Base-by-base conservation (phyloP, 2,329 filamentous ascomycete genomes). In the Venturia pyrina region DNA sequence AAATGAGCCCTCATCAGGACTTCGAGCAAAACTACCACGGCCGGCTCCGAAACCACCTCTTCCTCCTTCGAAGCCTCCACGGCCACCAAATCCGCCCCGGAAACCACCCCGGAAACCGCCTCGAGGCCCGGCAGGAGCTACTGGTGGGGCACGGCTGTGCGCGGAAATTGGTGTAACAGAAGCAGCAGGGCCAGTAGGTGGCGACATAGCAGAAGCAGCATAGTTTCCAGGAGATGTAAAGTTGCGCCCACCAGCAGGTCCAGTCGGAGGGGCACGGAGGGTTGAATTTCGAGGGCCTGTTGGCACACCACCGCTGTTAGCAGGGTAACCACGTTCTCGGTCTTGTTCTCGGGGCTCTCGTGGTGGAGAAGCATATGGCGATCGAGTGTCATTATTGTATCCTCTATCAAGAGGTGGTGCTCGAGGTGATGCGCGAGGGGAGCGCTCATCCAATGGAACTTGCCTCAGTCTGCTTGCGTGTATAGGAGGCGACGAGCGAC, bases 401-500 rank as follows among this genome's bases (percentile, higher is more conserved):
- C 53, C 28, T 59, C 28, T 59, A 59, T 59, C 32, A 19, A n/a
- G 28, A n/a, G 53, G 53, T 19, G 32, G 32, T n/a, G 53, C 53
- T n/a, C 53, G 53, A 34, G 68, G 21, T 71, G 71, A 40, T 19
- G 32, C 53, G 3, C 53, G 53, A 37, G 68, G 28, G 71, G 71
- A 43, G 72, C 71, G 37, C 32, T 66, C 69, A 21, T 59, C 53
- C 19, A 59, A 37, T 32, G 53, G 53, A 48, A 77, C 72, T 21
- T 80, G 71, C 61, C 77, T 79, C 62, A 78, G 72, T 69, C 83
- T 79, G 69, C 85, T 86, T 19, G 81, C 79, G 70, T 85, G 83
- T 17, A 82, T 75, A 34, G 78, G 82, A 19, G 86, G 86, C 6
- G 86, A 88, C 10, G 86, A 87, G 62, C 84, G 80, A 66, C 85